These are phyloP conservation scores for Fragilaria crotonensis DNA, from an alignment of 108 stramenopile genomes.

Conservation along the genomic window DNA sequence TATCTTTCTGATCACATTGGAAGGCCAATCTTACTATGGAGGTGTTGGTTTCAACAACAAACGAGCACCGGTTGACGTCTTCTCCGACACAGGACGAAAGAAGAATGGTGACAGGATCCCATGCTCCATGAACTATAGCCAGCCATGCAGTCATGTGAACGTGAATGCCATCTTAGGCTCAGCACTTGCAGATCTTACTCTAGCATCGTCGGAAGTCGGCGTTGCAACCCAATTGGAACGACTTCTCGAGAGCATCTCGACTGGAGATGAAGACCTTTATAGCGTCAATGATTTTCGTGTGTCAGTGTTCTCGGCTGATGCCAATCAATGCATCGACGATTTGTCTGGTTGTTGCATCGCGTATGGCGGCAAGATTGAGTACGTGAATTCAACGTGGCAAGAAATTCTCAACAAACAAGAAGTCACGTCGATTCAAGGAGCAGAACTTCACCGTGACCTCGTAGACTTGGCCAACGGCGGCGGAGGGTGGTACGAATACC, in stretches of 20 bases:
- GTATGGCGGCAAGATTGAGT: not conserved
- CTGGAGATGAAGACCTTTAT: not conserved
- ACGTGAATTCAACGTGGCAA: not conserved
- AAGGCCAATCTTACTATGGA: too few species aligned
- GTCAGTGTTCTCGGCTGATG: not conserved
- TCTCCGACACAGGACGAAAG: not conserved
- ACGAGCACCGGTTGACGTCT: not conserved
- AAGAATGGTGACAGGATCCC: not conserved
- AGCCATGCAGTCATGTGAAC: too few species aligned
- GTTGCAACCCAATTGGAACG: too few species aligned
- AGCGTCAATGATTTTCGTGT: constrained; percentile 6
- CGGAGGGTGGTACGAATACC: not conserved
- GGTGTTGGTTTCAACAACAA: constrained; percentile 4
- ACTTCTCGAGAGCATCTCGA: constrained; percentile 2
- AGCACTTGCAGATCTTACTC: too few species aligned
- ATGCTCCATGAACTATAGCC: too few species aligned
- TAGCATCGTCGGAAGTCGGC: too few species aligned
- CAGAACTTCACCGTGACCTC: not conserved
- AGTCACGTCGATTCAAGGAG: not conserved
- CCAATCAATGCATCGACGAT: not conserved
- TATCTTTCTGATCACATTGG: too few species aligned
- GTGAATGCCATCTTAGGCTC: too few species aligned
- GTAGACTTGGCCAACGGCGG: not conserved
- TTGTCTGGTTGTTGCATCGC: not conserved
- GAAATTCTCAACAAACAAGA: not conserved